Percentiles rank a stretch among this genome's conserved stretches.
Conservation (phyloP, 2,329 filamentous ascomycete species). For the Nannizziopsis barbatae region DNA sequence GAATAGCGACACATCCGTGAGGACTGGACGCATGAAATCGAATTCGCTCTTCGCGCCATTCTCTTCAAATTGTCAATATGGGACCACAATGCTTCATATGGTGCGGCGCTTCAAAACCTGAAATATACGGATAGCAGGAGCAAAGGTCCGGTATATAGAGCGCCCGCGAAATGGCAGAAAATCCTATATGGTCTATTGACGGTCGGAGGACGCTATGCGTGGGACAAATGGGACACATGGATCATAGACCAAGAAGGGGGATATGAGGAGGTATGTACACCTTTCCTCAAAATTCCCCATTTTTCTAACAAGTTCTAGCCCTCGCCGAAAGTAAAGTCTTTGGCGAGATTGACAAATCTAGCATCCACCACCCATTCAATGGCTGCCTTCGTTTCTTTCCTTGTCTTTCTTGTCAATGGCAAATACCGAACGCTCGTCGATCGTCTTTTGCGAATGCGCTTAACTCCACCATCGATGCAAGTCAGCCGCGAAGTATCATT, state of each 20-base stretch:
- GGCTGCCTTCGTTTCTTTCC: conserved; percentile 72
- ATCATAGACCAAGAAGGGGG: conserved; percentile 65
- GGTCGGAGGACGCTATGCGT: conserved; percentile 77
- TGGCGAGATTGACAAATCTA: conserved; percentile 59
- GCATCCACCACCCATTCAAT: conserved; percentile 65
- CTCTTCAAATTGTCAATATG: conserved; percentile 93
- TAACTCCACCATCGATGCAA: conserved; percentile 74
- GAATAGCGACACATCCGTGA: conserved; percentile 56
- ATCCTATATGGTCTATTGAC: conserved; percentile 71
- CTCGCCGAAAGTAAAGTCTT: conserved; percentile 40
- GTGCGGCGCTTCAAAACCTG: conserved; percentile 82
- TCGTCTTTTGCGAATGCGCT: conserved; percentile 67
- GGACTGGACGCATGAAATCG: conserved; percentile 78
- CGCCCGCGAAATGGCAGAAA: conserved; percentile 76
- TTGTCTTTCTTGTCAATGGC: conserved; percentile 83
- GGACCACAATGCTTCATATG: conserved; percentile 93
- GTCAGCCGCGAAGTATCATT: conserved; percentile 88
- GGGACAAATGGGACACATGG: conserved; percentile 86
- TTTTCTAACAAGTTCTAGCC: conserved; percentile 24
- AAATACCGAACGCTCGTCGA: conserved; percentile 85
- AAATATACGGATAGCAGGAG: conserved; percentile 75
- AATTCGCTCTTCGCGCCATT: conserved; percentile 61
- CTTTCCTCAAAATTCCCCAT: background rate
- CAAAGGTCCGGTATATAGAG: conserved; percentile 48
- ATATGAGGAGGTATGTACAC: conserved; percentile 46